phyloP scores from a whole-genome alignment of 164 flowering plant species.

The Berberis vulgaris region DNA sequence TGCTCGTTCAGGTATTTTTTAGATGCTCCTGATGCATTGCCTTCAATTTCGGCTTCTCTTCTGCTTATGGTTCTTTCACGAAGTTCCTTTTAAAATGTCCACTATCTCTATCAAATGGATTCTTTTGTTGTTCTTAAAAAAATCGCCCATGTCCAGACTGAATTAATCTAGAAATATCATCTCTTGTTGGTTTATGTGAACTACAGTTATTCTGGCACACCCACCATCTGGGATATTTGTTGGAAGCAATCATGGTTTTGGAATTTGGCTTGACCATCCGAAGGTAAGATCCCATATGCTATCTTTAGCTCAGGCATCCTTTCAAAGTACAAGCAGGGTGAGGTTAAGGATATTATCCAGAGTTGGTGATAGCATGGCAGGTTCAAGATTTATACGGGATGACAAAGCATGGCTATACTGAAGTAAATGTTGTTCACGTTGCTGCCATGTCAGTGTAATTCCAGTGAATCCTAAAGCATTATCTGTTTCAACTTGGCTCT shows the following conservation, averaged over 20 bases:
- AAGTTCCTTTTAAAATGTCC: no score
- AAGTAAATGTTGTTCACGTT: no score
- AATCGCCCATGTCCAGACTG: not conserved
- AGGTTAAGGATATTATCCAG: no score
- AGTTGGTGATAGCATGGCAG: no score
- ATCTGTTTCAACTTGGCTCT: no score
- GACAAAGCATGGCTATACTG: no score
- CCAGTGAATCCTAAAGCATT: no score
- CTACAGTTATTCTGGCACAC: constrained; percentile 84
- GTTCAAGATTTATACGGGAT: no score
- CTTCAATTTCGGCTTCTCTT: not conserved
- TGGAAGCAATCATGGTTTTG: constrained; percentile 79
- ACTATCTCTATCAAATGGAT: no score
- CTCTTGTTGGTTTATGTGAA: constrained; percentile 9
- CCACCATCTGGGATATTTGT: constrained; percentile 52
- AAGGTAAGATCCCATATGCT: constrained; percentile 36
- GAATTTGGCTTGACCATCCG: constrained; percentile 76
- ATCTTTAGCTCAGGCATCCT: not conserved
- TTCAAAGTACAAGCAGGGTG: not conserved
- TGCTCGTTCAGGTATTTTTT: constrained; percentile 63
- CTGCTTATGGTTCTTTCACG: not conserved
- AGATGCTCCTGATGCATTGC: not conserved
- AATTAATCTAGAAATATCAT: not conserved
- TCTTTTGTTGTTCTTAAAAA: no score
- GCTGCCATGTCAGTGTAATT: no score